Evolutionary conservation across 2,329 filamentous ascomycete genomes (phyloP).

Genomic region (Arthrocladium fulminans): DNA sequence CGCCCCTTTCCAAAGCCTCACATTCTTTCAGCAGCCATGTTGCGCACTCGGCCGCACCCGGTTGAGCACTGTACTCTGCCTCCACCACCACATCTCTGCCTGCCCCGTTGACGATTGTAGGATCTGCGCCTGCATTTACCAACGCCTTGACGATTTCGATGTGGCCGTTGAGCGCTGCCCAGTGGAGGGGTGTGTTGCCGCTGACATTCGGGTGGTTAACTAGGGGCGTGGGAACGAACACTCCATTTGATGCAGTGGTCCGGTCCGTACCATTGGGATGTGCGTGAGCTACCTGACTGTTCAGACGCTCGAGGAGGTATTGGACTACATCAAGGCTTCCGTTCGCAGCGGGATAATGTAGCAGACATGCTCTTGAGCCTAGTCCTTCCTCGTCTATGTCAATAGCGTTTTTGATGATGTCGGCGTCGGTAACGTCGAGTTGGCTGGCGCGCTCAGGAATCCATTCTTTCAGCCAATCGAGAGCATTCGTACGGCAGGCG

Average conservation of each 20-base stretch:
- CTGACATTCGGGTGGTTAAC: slow-evolving; percentile 58
- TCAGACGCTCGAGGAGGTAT: slow-evolving; percentile 18
- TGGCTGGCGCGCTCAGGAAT: slow-evolving; percentile 54
- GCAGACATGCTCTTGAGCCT: slow-evolving; percentile 37
- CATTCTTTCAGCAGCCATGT: slow-evolving; percentile 24
- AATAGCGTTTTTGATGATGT: slow-evolving; percentile 60
- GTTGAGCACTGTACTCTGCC: slow-evolving; percentile 47
- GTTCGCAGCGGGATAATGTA: slow-evolving; percentile 92
- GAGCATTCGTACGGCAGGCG: slow-evolving; percentile 69
- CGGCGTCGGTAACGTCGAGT: slow-evolving; percentile 50
- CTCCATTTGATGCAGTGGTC: slow-evolving; percentile 1
- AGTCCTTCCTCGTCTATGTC: slow-evolving; percentile 60
- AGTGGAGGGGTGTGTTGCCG: slow-evolving; percentile 88
- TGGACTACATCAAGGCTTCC: slow-evolving; percentile 61
- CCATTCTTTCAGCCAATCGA: slow-evolving; percentile 53
- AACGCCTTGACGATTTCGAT: slow-evolving; percentile 69
- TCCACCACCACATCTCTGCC: slow-evolving; percentile 74
- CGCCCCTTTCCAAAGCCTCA: slow-evolving; percentile 17
- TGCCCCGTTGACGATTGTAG: slow-evolving; percentile 68
- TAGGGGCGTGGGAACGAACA: slow-evolving; percentile 22
- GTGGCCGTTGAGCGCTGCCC: slow-evolving; percentile 86
- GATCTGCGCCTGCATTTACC: slow-evolving; percentile 66
- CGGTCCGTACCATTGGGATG: slow-evolving; percentile 26
- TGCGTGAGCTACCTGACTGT: slow-evolving; percentile 13
- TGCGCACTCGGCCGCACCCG: slow-evolving; percentile 17